Conservation (phyloP, 345 rosid species). For the Hirschfeldia incana region DNA sequence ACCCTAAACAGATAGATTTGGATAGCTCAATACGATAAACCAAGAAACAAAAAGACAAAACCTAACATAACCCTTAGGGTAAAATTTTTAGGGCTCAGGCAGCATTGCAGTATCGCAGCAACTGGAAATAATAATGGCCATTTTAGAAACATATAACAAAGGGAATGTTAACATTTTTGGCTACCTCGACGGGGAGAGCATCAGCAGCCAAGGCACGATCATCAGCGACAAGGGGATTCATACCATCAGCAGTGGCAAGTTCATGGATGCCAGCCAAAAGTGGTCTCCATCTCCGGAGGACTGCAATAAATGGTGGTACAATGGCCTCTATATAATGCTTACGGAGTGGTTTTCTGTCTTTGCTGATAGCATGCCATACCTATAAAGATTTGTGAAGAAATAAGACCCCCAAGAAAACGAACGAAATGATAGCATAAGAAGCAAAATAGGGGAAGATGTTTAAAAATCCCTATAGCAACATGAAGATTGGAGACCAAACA, state of each 20-base stretch:
- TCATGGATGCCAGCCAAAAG: conserved; percentile 97
- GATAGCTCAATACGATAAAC: conserved; percentile 5
- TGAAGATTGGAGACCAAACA: conserved; percentile 27
- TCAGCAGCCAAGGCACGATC: conserved; percentile 97
- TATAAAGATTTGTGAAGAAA: conserved; percentile 40
- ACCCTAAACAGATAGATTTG: conserved; percentile 52
- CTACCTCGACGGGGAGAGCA: conserved; percentile 87
- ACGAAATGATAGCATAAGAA: conserved; percentile 21
- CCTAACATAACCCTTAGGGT: conserved; percentile 9
- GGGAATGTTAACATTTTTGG: conserved; percentile 24
- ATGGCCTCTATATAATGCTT: conserved; percentile 92
- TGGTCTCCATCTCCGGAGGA: conserved; percentile 97
- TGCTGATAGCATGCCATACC: conserved; percentile 97
- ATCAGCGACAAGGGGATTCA: conserved; percentile 93
- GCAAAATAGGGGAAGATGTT: conserved; percentile 18
- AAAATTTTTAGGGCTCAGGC: conserved; percentile 1
- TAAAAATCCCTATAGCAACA: conserved; percentile 20
- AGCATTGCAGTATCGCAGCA: conserved; percentile 18
- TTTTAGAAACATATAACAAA: conserved; percentile 19
- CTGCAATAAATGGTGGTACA: conserved; percentile 96
- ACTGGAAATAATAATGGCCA: conserved; percentile 22
- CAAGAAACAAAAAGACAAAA: conserved; percentile 14
- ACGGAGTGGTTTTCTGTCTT: conserved; percentile 82
- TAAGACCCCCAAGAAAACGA: background rate
- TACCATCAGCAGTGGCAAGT: conserved; percentile 94